Base-by-base conservation (phyloP, 164 flowering plant species). In the Aristolochia fimbriata region DNA sequence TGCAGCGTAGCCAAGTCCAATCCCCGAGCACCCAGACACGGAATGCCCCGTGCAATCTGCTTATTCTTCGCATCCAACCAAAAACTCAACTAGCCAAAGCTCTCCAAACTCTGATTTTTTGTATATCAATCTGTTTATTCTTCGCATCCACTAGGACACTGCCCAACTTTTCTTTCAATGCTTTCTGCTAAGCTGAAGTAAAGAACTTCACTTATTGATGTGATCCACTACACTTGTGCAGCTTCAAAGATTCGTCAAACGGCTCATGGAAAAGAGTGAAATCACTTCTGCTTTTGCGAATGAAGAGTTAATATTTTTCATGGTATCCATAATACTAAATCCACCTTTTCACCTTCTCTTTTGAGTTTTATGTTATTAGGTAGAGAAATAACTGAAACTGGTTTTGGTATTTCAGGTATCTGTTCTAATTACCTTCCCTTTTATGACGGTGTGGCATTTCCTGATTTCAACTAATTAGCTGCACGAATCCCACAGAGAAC, bases 181-280 rank as follows among this genome's bases (percentile, higher is more conserved):
- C 10, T 37, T 37, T 7, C 43, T 37, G 43, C 43, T 37, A 37
- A 37, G 43, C 43, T 0, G 10, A 37, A 10, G 11, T 37, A 37
- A 37, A 37, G 43, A 37, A 37, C 4, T 37, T 37, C 10, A 37
- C 9, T 6, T 37, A 10, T 6, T 37, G 43, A 37, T 37, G 43
- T 37, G 43, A 49, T 49, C 10, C 5, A 15, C 52, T 17, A 49
- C 22, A 47, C 56, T 23, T 55, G 64, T 76, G 5, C 77, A 89
- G 97, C 77, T 89, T 65, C 97, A 89, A 75, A 68, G 74, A 47
- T 60, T 67, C 51, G 65, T 86, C 51, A 85, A 71, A 65, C 71
- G 65, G 51, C 73, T 74, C 61, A 79, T 89, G 89, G 73, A 72
- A 55, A 73, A 63, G 65, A 71, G 75, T 65, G 80, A 81, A 57